phyloP scores from a whole-genome alignment of 2,329 filamentous ascomycete genomes.

The Colletotrichum chrysophilum region DNA sequence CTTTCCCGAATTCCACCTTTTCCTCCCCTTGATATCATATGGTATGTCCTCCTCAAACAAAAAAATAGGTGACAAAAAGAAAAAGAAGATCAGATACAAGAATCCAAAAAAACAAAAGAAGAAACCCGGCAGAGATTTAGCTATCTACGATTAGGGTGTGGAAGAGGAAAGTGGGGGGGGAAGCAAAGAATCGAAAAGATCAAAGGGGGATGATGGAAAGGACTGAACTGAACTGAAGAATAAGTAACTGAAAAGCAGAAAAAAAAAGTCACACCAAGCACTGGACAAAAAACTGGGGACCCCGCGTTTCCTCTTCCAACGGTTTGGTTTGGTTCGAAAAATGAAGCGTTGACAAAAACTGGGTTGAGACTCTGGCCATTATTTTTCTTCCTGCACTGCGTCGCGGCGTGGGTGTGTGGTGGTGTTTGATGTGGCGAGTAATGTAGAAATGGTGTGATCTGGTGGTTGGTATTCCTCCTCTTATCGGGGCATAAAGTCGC shows the following conservation, averaged over 20 bases:
- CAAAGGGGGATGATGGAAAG: background rate
- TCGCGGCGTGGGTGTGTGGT: background rate
- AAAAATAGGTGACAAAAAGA: background rate
- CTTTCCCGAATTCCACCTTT: background rate
- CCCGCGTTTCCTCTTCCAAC: conserved; percentile 1
- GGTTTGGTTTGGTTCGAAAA: background rate
- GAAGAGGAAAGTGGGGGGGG: background rate
- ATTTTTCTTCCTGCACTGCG: background rate
- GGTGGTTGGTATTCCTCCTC: background rate
- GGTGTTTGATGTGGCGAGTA: conserved; percentile 1
- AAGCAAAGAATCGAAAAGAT: background rate
- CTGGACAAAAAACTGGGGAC: background rate
- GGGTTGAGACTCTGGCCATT: background rate
- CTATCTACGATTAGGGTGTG: conserved; percentile 21
- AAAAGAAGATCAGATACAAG: background rate
- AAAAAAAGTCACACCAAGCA: background rate
- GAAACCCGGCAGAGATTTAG: conserved; percentile 5
- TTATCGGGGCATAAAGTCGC: conserved; percentile 6
- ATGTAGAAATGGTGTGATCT: background rate
- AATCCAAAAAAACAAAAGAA: background rate
- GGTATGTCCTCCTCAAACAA: conserved; percentile 19
- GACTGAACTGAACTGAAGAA: background rate
- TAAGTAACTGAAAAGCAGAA: background rate
- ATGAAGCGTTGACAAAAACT: background rate
- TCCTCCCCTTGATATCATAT: conserved; percentile 22